A percentile compares a stretch with the other conserved stretches of the same genome.
Evolutionary conservation across 2,329 filamentous ascomycete species (phyloP).

Genomic region (Fusarium sp.): DNA sequence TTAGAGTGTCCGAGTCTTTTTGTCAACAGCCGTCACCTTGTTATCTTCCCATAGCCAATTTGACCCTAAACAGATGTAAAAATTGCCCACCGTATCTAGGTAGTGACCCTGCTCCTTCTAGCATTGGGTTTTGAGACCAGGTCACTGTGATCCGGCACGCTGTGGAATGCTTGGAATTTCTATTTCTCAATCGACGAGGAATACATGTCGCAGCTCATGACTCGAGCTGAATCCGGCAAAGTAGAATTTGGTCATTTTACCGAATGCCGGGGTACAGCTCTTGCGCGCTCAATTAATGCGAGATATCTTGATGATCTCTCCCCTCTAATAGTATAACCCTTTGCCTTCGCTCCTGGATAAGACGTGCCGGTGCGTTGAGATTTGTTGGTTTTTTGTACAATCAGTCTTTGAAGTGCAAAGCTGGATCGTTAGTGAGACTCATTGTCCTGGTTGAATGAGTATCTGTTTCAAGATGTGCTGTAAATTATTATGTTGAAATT

Average conservation of each 20-base stretch:
- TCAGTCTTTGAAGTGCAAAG: neutral
- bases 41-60: conserved; percentile 3
- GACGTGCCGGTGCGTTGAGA: neutral
- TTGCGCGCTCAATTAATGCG: neutral
- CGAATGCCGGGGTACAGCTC: conserved; percentile 1
- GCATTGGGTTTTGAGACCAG: conserved; percentile 19
- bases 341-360: neutral
- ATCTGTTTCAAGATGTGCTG: conserved; percentile 15
- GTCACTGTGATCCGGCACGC: conserved; percentile 30
- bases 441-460: conserved; percentile 25
- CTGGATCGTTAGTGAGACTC: conserved; percentile 22
- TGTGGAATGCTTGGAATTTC: conserved; percentile 45
- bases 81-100: neutral
- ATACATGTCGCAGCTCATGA: conserved; percentile 30
- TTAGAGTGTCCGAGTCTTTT: conserved; percentile 6
- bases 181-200: conserved; percentile 18
- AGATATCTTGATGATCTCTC: neutral
- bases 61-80: conserved; percentile 6
- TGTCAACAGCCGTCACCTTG: neutral
- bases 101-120: neutral
- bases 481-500: conserved; percentile 4
- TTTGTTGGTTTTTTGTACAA: neutral
- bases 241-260: conserved; percentile 20
- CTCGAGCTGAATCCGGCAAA: conserved; percentile 28
- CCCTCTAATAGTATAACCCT: neutral